These are phyloP conservation scores for Cryptosporidium meleagridis DNA, from an alignment of 169 alveolate species.

Conservation along the genomic window DNA sequence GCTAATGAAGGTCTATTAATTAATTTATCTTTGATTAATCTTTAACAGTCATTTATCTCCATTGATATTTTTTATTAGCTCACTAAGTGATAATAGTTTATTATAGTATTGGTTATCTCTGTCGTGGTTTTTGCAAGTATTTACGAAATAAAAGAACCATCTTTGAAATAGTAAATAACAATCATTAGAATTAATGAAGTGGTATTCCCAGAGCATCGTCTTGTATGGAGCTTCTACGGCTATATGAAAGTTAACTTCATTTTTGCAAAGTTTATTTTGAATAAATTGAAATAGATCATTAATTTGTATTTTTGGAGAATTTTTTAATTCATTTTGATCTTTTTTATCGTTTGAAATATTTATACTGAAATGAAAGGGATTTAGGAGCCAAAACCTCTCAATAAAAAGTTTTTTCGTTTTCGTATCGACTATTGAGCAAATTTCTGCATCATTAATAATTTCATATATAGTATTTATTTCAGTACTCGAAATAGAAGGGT, in stretches of 20 bases:
- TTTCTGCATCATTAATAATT: conserved; percentile 38
- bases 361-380: conserved; percentile 40
- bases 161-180: conserved; percentile 12
- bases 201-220: conserved; percentile 53
- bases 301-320: conserved; percentile 17
- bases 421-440: conserved; percentile 5
- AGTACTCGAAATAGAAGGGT: conserved; percentile 44
- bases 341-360: background rate
- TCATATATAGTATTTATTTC: conserved; percentile 49
- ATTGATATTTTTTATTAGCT: background rate
- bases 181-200: conserved; percentile 39
- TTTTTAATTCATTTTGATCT: background rate
- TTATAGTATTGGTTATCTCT: conserved; percentile 3
- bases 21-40: background rate
- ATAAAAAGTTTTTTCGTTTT: conserved; percentile 27
- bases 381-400: conserved; percentile 55
- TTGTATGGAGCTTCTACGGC: conserved; percentile 17
- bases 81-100: conserved; percentile 1
- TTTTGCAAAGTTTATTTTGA: background rate
- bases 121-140: background rate
- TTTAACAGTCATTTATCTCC: background rate
- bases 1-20: background rate
- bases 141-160: conserved; percentile 17
- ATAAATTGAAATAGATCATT: conserved; percentile 29
- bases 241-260: background rate